Base-by-base conservation (phyloP, 2,329 filamentous ascomycete genomes). In the Colletotrichum gloeosporioides region DNA sequence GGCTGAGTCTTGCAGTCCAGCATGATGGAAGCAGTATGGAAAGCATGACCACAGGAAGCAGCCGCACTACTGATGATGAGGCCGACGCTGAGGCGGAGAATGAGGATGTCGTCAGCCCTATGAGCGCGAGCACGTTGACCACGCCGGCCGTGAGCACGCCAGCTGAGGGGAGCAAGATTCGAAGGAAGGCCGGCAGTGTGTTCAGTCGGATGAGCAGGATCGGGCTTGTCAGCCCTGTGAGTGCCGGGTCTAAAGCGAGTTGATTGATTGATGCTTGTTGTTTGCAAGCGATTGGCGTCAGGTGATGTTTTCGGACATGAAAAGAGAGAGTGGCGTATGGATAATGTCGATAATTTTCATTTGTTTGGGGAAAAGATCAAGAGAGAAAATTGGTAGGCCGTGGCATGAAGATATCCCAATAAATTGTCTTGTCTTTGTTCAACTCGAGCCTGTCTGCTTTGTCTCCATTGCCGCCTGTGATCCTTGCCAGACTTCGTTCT, bases 31-130 rank as follows among this genome's bases (percentile, higher is more conserved):
- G 70, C 49, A 76, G 81, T 13, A 78, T 79, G 32, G 80, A 81
- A 49, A 82, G 80, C 77, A 80, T 83, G 80, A 82, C 81, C 25
- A 80, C 80, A 12, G 80, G 82, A 6, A 82, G 80, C 72, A 81
- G 78, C 31, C 79, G 79, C 39, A 49, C 39, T 1, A 79, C 76
- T 62, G 74, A 77, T 6, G 72, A 77, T 5, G 80, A 79, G 29
- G 75, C 72, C 1, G 78, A 78, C 63, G 80, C 74, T 25, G 79
- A 78, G n/a, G 78, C 71, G 8, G 79, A 78, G 16, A 75, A 69
- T 8, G 78, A 78, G 8, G 73, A 79, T 22, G 25, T 77, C 3
- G 77, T 79, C 6, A 79, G 78, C 22, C 79, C 79, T 9, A 32
- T 80, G 55, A 79, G 75, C 39, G 76, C 64, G 7, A 53, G 27